Evolutionary conservation across 164 flowering plant species (phyloP).

Genomic region (Umbellularia californica): DNA sequence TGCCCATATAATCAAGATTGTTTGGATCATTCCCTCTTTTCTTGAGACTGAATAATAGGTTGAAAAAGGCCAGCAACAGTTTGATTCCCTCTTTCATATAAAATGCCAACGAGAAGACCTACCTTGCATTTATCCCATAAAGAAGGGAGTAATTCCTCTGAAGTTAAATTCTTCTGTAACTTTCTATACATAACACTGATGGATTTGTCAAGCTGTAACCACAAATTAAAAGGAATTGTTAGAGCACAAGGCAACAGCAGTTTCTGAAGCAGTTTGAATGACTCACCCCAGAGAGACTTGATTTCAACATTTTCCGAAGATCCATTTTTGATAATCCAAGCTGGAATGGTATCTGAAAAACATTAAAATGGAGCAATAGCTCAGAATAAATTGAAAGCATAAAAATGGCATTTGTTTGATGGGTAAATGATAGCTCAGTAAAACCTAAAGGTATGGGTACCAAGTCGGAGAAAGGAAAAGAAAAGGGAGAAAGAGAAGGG

Average conservation of each 20-base stretch:
- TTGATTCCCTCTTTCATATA: not conserved
- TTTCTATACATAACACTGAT: constrained; percentile 71
- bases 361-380: not conserved
- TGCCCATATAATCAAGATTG: not conserved
- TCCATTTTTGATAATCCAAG: constrained; percentile 89
- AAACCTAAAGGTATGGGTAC: no score
- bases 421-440: not conserved
- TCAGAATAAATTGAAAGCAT: not conserved
- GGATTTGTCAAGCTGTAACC: constrained; percentile 78
- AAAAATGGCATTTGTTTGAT: not conserved
- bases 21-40: not conserved
- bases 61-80: not conserved
- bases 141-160: constrained; percentile 90
- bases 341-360: constrained; percentile 89
- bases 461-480: no score
- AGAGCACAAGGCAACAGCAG: not conserved
- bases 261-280: not conserved
- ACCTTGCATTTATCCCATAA: constrained; percentile 99
- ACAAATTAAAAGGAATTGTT: not conserved
- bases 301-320: constrained; percentile 80
- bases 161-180: constrained; percentile 82
- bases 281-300: constrained; percentile 88
- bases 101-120: constrained; percentile 2
- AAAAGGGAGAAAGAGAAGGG: no score
- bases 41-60: not conserved